Evolutionary conservation across 495 filamentous ascomycete genomes (phyloP).

Genomic region (Aspergillus sparsus): DNA sequence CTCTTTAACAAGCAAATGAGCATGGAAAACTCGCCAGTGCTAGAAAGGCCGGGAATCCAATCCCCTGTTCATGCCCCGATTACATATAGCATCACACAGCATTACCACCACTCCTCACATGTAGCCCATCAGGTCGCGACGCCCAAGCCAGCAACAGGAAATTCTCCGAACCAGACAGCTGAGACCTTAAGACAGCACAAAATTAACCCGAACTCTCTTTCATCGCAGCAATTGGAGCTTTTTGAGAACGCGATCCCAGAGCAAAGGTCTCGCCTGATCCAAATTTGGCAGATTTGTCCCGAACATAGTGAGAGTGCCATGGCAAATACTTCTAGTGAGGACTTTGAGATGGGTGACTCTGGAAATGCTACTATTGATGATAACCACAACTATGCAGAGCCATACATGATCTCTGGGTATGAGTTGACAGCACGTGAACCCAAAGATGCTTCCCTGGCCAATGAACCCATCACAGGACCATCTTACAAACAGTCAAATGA

Average conservation of each 20-base stretch:
- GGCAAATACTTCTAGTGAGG: slow-evolving; percentile 1
- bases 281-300: slow-evolving; percentile 66
- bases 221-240: slow-evolving; percentile 58
- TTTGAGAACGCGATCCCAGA: slow-evolving; percentile 60
- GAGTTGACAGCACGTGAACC: slow-evolving; percentile 54
- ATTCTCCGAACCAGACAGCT: neutral
- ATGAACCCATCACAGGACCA: slow-evolving; percentile 41
- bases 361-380: slow-evolving; percentile 28
- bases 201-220: slow-evolving; percentile 55
- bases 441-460: slow-evolving; percentile 41
- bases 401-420: slow-evolving; percentile 73
- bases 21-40: slow-evolving; percentile 26
- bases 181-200: slow-evolving; percentile 50
- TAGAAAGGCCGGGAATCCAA: slow-evolving; percentile 2
- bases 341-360: slow-evolving; percentile 53
- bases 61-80: slow-evolving; percentile 31
- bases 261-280: slow-evolving; percentile 60
- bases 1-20: slow-evolving; percentile 67
- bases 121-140: slow-evolving; percentile 42
- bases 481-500: slow-evolving; percentile 59
- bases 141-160: neutral
- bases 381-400: slow-evolving; percentile 52
- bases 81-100: slow-evolving; percentile 69
- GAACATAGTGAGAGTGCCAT: slow-evolving; percentile 20
- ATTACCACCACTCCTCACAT: slow-evolving; percentile 75